Base-by-base conservation (phyloP, 176 grass and related monocot species). In the Tillandsia leiboldiana region DNA sequence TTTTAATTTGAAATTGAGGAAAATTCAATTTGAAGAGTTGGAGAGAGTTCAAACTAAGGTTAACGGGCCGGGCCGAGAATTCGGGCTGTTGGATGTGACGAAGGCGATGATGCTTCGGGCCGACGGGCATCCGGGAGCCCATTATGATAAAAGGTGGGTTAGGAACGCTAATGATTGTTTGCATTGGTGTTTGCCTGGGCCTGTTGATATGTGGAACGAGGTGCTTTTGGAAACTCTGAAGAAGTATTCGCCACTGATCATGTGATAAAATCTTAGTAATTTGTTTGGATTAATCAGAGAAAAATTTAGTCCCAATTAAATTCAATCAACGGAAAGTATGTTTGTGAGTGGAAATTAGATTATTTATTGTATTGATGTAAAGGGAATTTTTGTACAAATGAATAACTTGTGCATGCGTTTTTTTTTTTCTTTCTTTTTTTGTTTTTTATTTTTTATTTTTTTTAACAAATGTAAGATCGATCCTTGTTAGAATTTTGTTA, bases 51-150 rank as follows among this genome's bases (percentile, higher is more conserved):
- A 18, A 42, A 28, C 67, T 63, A 1, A 48, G 14, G 10, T 49
- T 15, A 22, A 51, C 2, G 66, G 49, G 7, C 4, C 33, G 33
- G 33, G 33, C 33, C 59, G 17, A 28, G 66, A 47, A 72, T 87
- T 88, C 49, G 87, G 72, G 28, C 29, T 93, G 22, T 71, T 93
- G 54, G 89, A 99, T 66, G 87, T 93, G 52, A 99, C 94, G 8
- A 90, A 65, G 66, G 87, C 94, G 26, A 96, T 85, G 92, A 96
- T 96, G 92, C 68, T 91, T 66, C 79, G 92, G 56, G 92, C 85
- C 24, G 92, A 96, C 23, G 92, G 80, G 9, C 92, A 96, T 75
- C 92, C 88, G 0, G 92, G 83, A 22, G 51, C 17, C 24, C 73
- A 84, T 70, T 87, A 79, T 82, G 70, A 82, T 54, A 84, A 70